Percentiles rank a stretch among this genome's conserved stretches.
Evolutionary conservation across 768 basidiomycete genomes (phyloP).

Genomic region (Boletus pseudopeckii): DNA sequence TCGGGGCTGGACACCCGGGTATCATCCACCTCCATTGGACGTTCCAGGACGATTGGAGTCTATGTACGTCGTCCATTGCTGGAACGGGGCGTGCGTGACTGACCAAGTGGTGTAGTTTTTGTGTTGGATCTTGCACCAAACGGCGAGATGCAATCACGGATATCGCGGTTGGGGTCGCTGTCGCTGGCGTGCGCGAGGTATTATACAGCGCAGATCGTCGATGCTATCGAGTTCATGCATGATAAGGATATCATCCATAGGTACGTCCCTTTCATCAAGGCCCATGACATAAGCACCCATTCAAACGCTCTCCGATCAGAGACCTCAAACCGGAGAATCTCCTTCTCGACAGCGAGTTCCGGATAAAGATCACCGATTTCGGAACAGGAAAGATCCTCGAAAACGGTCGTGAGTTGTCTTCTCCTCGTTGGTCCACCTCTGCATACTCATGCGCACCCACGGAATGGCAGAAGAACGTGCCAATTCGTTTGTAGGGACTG

Average conservation of each 20-base stretch:
- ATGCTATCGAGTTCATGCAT: conserved; percentile 90
- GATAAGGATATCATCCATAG: conserved; percentile 87
- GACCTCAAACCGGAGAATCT: conserved; percentile 88
- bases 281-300: conserved; percentile 11
- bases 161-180: conserved; percentile 81
- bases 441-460: conserved; percentile 11
- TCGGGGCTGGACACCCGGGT: conserved; percentile 71
- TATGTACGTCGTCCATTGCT: conserved; percentile 55
- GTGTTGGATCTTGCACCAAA: conserved; percentile 74
- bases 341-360: conserved; percentile 79
- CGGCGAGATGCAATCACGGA: conserved; percentile 72
- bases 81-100: neutral
- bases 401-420: conserved; percentile 43
- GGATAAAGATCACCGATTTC: conserved; percentile 96
- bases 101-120: conserved; percentile 50
- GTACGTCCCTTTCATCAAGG: conserved; percentile 27
- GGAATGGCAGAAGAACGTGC: conserved; percentile 45
- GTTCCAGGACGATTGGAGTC: conserved; percentile 79
- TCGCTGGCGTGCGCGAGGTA: conserved; percentile 72
- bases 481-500: conserved; percentile 83
- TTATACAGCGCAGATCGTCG: conserved; percentile 87
- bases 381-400: conserved; percentile 84
- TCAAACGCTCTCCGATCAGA: conserved; percentile 29
- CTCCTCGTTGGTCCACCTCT: neutral
- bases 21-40: conserved; percentile 79